These are phyloP conservation scores for Stevia rebaudiana DNA, from an alignment of 140 eudicot species.

Conservation along the genomic window DNA sequence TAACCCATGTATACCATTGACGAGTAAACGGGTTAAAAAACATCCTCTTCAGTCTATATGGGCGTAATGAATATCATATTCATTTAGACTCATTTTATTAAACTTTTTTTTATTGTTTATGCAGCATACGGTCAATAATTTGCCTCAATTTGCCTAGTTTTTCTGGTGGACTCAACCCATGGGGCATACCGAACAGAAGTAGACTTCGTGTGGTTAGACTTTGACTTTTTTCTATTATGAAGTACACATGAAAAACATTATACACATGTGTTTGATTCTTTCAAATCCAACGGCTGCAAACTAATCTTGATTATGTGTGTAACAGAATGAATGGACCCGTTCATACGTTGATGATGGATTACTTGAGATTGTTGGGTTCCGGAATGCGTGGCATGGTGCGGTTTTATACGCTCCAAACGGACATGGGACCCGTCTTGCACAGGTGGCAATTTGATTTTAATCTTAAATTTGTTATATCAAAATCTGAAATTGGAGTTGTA, in stretches of 20 bases:
- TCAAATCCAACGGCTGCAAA: constrained; percentile 2
- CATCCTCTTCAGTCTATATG: neutral
- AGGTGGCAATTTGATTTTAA: constrained; percentile 39
- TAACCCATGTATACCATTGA: neutral
- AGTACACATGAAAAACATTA: neutral
- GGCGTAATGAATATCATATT: neutral
- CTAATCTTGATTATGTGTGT: neutral
- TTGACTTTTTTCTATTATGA: constrained; percentile 4
- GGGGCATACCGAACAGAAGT: constrained; percentile 73
- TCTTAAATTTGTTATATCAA: neutral
- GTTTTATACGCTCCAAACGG: constrained; percentile 73
- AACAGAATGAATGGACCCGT: constrained; percentile 73
- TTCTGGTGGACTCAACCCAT: constrained; percentile 90
- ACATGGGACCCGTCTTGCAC: constrained; percentile 96
- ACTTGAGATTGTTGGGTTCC: constrained; percentile 84
- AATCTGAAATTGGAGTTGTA: neutral
- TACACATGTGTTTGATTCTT: neutral
- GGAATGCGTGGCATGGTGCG: constrained; percentile 99
- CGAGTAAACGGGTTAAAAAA: neutral
- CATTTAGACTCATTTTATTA: neutral
- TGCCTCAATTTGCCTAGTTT: constrained; percentile 94
- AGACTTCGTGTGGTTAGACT: constrained; percentile 51
- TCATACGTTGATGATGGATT: constrained; percentile 86
- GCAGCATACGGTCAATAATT: constrained; percentile 74
- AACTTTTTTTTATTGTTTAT: constrained; percentile 2